A percentile compares a stretch with the other conserved stretches of the same genome.
phyloP scores from a whole-genome alignment of 2,329 filamentous ascomycete genomes.

The Fusarium foetens region DNA sequence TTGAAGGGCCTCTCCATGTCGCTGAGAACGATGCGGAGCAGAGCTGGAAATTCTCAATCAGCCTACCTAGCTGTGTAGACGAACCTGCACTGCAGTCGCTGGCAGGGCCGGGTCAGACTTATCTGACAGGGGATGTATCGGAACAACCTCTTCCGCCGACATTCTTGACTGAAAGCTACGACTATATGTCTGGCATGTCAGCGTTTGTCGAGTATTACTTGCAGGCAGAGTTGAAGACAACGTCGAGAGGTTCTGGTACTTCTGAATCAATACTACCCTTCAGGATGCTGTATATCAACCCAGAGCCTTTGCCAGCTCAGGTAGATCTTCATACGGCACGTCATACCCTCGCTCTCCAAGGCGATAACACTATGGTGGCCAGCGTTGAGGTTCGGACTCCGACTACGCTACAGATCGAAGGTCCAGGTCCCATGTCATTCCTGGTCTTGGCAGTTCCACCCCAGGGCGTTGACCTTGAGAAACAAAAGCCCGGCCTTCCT shows the following conservation, averaged over 20 bases:
- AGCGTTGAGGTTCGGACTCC: background rate
- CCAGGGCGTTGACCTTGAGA: rapidly evolving
- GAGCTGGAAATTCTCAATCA: background rate
- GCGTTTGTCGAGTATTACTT: background rate
- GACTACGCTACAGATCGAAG: background rate
- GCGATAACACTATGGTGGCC: rapidly evolving
- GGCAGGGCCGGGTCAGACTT: background rate
- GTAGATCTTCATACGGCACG: background rate
- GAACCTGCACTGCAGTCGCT: background rate
- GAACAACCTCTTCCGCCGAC: background rate
- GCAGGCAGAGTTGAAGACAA: background rate
- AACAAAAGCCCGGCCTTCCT: background rate
- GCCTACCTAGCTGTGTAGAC: rapidly evolving
- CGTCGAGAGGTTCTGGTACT: background rate
- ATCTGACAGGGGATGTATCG: background rate
- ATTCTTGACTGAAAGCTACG: background rate
- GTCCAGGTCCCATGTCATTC: background rate
- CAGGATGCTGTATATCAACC: background rate
- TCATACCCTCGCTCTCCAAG: rapidly evolving
- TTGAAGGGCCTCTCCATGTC: background rate
- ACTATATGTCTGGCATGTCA: slow-evolving; percentile 5
- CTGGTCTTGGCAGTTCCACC: background rate
- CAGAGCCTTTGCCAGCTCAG: background rate
- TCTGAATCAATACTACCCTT: background rate
- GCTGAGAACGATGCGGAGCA: background rate